Conservation (phyloP, 192 early-diverging fungal species). For the Backusella australiensis region DNA sequence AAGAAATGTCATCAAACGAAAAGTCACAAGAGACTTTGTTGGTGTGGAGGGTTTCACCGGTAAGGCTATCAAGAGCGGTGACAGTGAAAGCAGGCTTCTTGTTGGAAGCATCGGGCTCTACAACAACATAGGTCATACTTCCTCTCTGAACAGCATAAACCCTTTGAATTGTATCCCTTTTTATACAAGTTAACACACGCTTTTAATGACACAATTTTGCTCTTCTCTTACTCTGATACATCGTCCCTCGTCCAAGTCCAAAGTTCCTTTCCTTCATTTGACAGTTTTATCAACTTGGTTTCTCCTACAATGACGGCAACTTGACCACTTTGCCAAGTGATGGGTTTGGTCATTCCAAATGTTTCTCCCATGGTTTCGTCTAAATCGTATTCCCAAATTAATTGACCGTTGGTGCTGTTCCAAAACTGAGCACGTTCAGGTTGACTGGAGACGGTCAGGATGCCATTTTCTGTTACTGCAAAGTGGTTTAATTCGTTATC, state of each 20-base stretch:
- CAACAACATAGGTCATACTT: slow-evolving; percentile 29
- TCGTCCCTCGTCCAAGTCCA: slow-evolving; percentile 15
- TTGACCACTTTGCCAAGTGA: slow-evolving; percentile 10
- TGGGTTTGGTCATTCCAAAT: neutral
- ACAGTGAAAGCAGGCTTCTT: neutral
- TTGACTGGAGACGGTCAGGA: slow-evolving; percentile 26
- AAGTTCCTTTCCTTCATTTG: slow-evolving; percentile 12
- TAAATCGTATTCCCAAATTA: slow-evolving; percentile 30
- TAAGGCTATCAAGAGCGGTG: neutral
- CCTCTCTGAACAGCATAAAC: neutral
- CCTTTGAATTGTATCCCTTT: neutral
- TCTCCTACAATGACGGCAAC: slow-evolving; percentile 5
- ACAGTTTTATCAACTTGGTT: slow-evolving; percentile 8
- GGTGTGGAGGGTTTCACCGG: slow-evolving; percentile 29
- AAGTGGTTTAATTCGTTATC: slow-evolving; percentile 58
- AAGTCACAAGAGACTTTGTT: slow-evolving; percentile 38
- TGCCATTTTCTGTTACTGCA: slow-evolving; percentile 48
- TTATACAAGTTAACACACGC: neutral
- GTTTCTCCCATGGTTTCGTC: neutral
- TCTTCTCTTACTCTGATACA: neutral
- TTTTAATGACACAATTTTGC: neutral
- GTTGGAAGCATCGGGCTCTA: slow-evolving; percentile 19
- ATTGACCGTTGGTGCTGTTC: slow-evolving; percentile 36
- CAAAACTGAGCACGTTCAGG: slow-evolving; percentile 30
- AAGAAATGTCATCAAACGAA: slow-evolving; percentile 35